Percentiles rank a stretch among this genome's conserved stretches.
phyloP scores from a whole-genome alignment of 345 rosid genomes.

The Citrus inodora region DNA sequence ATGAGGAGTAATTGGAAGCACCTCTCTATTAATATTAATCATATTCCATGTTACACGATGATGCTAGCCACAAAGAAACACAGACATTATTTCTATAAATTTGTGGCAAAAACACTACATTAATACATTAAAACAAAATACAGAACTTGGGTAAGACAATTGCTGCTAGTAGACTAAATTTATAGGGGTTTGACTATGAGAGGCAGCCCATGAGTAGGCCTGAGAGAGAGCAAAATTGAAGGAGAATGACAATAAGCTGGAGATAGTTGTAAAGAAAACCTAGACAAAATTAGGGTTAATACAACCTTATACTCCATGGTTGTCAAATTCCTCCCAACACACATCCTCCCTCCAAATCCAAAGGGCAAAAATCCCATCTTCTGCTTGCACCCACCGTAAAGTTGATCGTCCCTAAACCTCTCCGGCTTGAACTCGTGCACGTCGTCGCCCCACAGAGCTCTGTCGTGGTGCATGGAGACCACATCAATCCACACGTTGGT shows the following conservation, averaged over 20 bases:
- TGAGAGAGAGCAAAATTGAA: slow-evolving; percentile 58
- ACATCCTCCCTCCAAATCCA: slow-evolving; percentile 97
- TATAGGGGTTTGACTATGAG: slow-evolving; percentile 53
- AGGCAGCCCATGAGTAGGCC: slow-evolving; percentile 74
- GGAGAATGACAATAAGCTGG: slow-evolving; percentile 71
- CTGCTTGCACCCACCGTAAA: slow-evolving; percentile 74
- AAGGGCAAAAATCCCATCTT: slow-evolving; percentile 94
- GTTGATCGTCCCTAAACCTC: slow-evolving; percentile 51
- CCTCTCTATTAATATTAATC: background rate
- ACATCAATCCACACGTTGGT: slow-evolving; percentile 90
- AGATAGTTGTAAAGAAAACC: slow-evolving; percentile 64
- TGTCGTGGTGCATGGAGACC: slow-evolving; percentile 92
- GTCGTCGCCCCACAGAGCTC: slow-evolving; percentile 70
- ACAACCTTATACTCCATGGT: slow-evolving; percentile 78
- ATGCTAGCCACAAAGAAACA: background rate
- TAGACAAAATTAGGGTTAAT: slow-evolving; percentile 55
- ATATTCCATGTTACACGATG: background rate
- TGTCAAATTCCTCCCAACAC: slow-evolving; percentile 70
- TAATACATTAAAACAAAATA: background rate
- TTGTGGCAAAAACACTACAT: background rate
- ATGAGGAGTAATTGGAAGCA: background rate
- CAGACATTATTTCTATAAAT: background rate
- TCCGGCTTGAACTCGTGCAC: slow-evolving; percentile 78
- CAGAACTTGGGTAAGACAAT: background rate
- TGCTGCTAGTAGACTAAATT: background rate